Evolutionary conservation across 139 green algal species (phyloP).

Genomic region (Klebsormidium nitens): DNA sequence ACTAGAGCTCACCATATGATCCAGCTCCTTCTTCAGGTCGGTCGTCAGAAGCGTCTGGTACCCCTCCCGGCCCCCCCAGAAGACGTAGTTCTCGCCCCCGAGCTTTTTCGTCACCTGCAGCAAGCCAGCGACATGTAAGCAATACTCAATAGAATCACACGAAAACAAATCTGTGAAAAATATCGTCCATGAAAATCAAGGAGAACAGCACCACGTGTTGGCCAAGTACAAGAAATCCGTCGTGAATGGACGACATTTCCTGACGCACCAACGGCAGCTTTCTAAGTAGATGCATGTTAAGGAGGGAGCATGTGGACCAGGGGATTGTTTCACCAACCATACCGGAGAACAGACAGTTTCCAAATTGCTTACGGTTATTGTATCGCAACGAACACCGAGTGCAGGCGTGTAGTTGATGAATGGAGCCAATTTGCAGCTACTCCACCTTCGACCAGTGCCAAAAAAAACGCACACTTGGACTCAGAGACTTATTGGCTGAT

Average conservation of each 20-base stretch:
- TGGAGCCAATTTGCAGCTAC: background rate
- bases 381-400: no score
- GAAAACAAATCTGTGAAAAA: background rate
- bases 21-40: conserved; percentile 56
- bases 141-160: background rate
- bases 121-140: background rate
- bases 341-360: no score
- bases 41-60: conserved; percentile 71
- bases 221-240: background rate
- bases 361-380: no score
- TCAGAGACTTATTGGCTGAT: background rate
- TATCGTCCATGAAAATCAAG: background rate
- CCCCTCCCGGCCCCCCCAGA: conserved; percentile 71
- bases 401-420: no score
- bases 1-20: conserved; percentile 45
- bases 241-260: background rate
- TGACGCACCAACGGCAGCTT: background rate
- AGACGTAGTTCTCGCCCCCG: conserved; percentile 52
- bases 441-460: background rate
- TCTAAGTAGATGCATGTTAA: background rate
- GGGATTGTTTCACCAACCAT: no score
- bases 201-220: no score
- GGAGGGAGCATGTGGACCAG: no score
- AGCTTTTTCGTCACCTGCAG: conserved; percentile 25
- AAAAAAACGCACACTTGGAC: background rate